Evolutionary conservation across 1,284 basidiomycete species (phyloP).

Genomic region (Anthracocystis panici-leucophaei): DNA sequence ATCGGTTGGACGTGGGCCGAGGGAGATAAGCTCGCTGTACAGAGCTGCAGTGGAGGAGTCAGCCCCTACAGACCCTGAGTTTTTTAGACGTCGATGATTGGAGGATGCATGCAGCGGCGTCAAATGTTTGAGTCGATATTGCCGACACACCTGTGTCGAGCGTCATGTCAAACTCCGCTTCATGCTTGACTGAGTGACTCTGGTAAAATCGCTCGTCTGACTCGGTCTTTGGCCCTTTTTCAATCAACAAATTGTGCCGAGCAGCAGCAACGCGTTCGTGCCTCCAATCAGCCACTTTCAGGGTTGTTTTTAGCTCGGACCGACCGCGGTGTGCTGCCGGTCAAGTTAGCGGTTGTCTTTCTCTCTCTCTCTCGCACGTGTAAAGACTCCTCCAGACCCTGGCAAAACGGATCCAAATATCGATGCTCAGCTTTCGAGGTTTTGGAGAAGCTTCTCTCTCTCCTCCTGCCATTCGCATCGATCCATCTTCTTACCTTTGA

Average conservation of each 20-base stretch:
- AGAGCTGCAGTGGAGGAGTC: conserved; percentile 34
- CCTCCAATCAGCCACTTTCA: conserved; percentile 20
- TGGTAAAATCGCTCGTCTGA: conserved; percentile 1
- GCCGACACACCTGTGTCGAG: not conserved
- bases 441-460: conserved; percentile 10
- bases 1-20: conserved; percentile 32
- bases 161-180: conserved; percentile 15
- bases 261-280: not conserved
- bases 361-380: conserved; percentile 8
- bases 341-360: conserved; percentile 9
- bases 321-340: conserved; percentile 1
- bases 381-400: conserved; percentile 20
- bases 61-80: conserved; percentile 32
- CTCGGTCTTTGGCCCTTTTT: not conserved
- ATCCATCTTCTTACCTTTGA: conserved; percentile 5
- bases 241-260: not conserved
- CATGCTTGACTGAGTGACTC: not conserved
- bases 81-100: conserved; percentile 19
- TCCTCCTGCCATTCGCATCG: conserved; percentile 7
- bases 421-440: conserved; percentile 23
- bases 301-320: conserved; percentile 3
- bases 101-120: not conserved
- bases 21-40: conserved; percentile 25
- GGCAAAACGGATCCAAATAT: conserved; percentile 22
- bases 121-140: not conserved